Evolutionary conservation across 164 flowering plant genomes (phyloP).

Genomic region (Magnolia sinica): DNA sequence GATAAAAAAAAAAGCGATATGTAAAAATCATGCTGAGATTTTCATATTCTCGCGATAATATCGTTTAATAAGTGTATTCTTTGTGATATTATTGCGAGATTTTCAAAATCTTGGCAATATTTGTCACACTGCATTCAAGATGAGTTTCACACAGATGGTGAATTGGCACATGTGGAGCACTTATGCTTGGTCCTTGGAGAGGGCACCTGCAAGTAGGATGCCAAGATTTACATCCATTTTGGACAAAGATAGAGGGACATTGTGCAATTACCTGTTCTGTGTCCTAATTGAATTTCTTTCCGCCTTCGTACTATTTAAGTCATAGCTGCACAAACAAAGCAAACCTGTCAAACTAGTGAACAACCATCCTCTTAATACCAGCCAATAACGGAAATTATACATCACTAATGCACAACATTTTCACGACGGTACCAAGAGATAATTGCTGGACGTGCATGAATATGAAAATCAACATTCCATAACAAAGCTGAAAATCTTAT

Average conservation of each 20-base stretch:
- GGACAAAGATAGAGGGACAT: not conserved
- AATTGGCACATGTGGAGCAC: too few relatives aligned
- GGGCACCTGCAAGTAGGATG: not conserved
- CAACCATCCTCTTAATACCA: not conserved
- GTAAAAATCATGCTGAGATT: too few relatives aligned
- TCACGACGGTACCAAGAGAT: not conserved
- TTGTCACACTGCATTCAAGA: too few relatives aligned
- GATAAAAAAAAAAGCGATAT: too few relatives aligned
- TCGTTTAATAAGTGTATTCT: too few relatives aligned
- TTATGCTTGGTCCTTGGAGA: too few relatives aligned
- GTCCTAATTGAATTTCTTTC: constrained; percentile 40
- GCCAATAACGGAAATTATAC: not conserved
- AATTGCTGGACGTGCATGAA: not conserved
- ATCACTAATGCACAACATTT: not conserved
- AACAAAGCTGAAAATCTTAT: not conserved
- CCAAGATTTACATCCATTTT: not conserved
- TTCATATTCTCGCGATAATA: too few relatives aligned
- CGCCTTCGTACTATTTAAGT: constrained; percentile 48
- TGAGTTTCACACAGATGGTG: too few relatives aligned
- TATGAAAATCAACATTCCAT: not conserved
- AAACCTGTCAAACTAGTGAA: not conserved
- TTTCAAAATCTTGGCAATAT: too few relatives aligned
- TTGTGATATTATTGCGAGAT: too few relatives aligned
- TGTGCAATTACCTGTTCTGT: constrained; percentile 39
- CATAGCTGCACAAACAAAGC: constrained; percentile 39